A percentile compares a stretch with the other conserved stretches of the same genome.
Evolutionary conservation across 345 rosid genomes (phyloP).

Genomic region (Eucalyptus polybractea): DNA sequence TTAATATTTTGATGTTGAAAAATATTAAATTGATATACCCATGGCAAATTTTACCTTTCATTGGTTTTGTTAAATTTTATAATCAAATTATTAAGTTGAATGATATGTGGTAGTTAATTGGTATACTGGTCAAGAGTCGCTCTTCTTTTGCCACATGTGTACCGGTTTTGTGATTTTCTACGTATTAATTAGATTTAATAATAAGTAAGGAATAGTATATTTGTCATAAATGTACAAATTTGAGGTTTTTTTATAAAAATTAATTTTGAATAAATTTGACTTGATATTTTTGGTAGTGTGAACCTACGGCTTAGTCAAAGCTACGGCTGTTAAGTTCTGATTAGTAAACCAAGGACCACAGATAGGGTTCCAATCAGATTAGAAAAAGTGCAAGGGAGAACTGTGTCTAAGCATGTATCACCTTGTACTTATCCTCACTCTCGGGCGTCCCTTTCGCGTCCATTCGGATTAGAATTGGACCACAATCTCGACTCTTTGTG

Average conservation of each 20-base stretch:
- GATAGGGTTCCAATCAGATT: not conserved
- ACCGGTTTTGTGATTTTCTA: not conserved
- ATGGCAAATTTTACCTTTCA: too few relatives aligned
- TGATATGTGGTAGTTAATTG: accelerated
- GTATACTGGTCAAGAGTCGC: too few relatives aligned
- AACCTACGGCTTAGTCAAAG: not conserved
- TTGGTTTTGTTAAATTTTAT: too few relatives aligned
- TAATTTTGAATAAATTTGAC: too few relatives aligned
- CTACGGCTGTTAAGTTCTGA: not conserved
- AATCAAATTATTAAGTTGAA: too few relatives aligned
- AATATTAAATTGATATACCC: accelerated
- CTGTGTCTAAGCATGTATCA: not conserved
- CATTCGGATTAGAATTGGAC: not conserved
- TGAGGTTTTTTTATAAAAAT: too few relatives aligned
- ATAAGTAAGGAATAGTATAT: too few relatives aligned
- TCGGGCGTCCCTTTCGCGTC: not conserved
- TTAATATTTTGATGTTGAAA: not conserved
- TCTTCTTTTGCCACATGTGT: too few relatives aligned
- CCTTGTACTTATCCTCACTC: not conserved
- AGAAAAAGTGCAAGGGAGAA: not conserved
- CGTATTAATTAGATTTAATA: too few relatives aligned
- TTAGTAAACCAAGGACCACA: accelerated
- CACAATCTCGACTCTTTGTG: not conserved
- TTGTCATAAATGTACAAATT: accelerated
- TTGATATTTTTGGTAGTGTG: not conserved